Base-by-base conservation (phyloP, 139 green algal species). In the Ettlia oleoabundans region DNA sequence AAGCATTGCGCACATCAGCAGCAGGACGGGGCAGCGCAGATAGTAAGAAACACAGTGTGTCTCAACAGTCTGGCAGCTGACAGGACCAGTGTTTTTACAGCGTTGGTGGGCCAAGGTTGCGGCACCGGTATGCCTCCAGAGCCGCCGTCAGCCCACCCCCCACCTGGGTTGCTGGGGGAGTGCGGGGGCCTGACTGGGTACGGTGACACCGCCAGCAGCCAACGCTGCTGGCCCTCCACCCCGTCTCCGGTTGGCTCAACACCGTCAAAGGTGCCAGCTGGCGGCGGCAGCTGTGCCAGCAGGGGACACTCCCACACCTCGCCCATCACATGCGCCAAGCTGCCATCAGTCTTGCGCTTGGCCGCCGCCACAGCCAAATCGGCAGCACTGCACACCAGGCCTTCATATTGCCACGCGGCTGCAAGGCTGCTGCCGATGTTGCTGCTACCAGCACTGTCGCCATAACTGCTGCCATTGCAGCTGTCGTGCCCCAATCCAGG, bases 151-250 rank as follows among this genome's bases (percentile, higher is more conserved):
- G n/a, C n/a, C n/a, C n/a, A n/a, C n/a, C n/a, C n/a, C n/a, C n/a
- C n/a, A n/a, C n/a, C n/a, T n/a, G 92, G 87, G 85, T 95, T 91
- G 67, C 81, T 84, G 58, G 91, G 87, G 10, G 86, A 75, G 82
- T 93, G 79, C 22, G 91, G 85, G 5, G 85, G 87, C 32, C 93
- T 80, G 21, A 32, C 51, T 18, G 77, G 77, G 64, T 76, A 82
- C 0, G 77, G 77, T 5, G 64, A 67, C 43, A 82, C 77, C 21
- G 77, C 77, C 53, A 80, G 37, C 73, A 80, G 73, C 73, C 73
- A 80, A 35, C 2, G 73, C 71, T 9, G 10, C 71, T 51, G 51
- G 35, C 3, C 30, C 35, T 5, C 19, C 26, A n/a, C n/a, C n/a
- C n/a, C n/a, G n/a, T n/a, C n/a, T n/a, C n/a, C n/a, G n/a, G n/a